Evolutionary conservation across 1,284 basidiomycete genomes (phyloP), one percentile per base, ranked within the genome.

Genomic region (Cryptococcus sp.): DNA sequence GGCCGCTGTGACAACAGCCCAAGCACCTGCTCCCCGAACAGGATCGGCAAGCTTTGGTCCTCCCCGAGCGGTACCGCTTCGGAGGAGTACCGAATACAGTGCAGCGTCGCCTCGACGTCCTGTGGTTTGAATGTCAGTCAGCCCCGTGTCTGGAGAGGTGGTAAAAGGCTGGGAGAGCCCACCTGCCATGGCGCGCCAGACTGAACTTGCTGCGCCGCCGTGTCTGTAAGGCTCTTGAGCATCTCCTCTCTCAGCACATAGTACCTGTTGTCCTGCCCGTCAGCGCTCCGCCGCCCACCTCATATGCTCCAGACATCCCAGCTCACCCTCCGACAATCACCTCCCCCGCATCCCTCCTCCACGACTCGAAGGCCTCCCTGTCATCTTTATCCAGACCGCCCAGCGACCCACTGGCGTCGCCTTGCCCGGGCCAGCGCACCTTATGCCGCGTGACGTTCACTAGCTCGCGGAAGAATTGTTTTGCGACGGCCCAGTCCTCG

Each of bases 261-360:
- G 69, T 88, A 93, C n/a, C 89, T 92, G 13, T 46, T 18, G 6
- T n/a, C 36, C 4, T 40, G 20, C 12, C 5, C 12, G n/a, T 50
- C 47, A 56, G 28, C 23, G 16, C 16, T 15, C 21, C 21, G 33
- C 6, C 21, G 11, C 23, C 20, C n/a, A 45, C 4, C 6, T 20
- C 13, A 35, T 15, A 15, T 43, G 16, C 4, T 15, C 18, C 3
- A 21, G 44, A n/a, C n/a, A n/a, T n/a, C n/a, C n/a, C 16, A 21
- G 80, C 88, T 63, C 73, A 91, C 85, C 90, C 89, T 67, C 92
- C 91, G 58, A 94, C 88, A 28, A 95, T 81, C 1, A 90, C 90
- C 75, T 95, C 91, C 0, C 91, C 91, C 8, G 91, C 86, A 65
- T 94, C 91, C 61, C 90, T 79, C 65, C 91, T 83, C 79, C 92